Base-by-base conservation (phyloP, 192 early-diverging fungal genomes). In the Backusella tarrabulga region DNA sequence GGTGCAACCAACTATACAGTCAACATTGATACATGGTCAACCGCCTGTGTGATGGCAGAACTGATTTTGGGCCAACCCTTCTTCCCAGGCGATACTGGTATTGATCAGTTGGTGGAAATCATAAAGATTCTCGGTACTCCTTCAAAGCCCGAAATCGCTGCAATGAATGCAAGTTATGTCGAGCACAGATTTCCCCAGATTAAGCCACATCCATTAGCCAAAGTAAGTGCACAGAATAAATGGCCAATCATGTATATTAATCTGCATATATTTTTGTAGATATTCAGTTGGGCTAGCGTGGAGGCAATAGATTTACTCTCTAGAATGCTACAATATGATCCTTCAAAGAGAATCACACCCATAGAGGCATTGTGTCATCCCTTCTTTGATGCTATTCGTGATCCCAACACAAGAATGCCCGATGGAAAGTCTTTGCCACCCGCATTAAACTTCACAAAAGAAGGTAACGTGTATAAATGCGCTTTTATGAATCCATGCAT, bases 31-130 rank as follows among this genome's bases (percentile, higher is more conserved):
- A 90, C 97, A 40, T 98, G 97, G 97, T 98, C 97, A 15, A 92
- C 95, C 2, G 97, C 95, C 21, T 98, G 97, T 80, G 97, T 98
- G 52, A 96, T 98, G 95, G 95, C 95, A 11, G 97, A 98, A 85
- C 87, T 98, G 76, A 96, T 97, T 87, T 88, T 95, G 44, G 95
- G 95, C 38, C 93, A 94, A 81, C 97, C 97, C 15, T 86, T 98
- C 72, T 98, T 98, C 88, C 95, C 96, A 11, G 97, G 97, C 46
- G 97, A 98, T 81, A 95, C 93, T 69, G 96, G 97, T 46, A 97
- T 99, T 54, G 98, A 99, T 83, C 98, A 99, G 80, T 89, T 99
- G 46, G 98, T 99, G n/a, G 97, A 99, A 85, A 99, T 99, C 81
- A 99, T 99, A 89, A 99, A 99, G 86, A 93, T 98, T 21, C 89